A percentile compares a stretch with the other conserved stretches of the same genome.
Conservation (phyloP, 768 basidiomycete genomes). For the Mycena kentingensis region DNA sequence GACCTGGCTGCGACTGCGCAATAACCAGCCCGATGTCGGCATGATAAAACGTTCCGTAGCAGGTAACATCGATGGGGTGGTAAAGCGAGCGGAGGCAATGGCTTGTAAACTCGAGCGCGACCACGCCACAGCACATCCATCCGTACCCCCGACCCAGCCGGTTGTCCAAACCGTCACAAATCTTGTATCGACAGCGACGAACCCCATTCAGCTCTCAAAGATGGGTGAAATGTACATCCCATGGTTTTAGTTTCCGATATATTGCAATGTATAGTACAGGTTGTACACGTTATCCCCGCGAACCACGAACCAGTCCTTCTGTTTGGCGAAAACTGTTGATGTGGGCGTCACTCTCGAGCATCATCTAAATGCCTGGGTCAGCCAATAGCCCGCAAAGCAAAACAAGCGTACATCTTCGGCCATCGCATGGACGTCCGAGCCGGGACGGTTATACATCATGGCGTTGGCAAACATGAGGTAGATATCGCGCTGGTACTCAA, state of each 20-base stretch:
- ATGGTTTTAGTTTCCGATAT: constrained; percentile 64
- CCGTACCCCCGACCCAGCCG: constrained; percentile 45
- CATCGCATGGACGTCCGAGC: constrained; percentile 85
- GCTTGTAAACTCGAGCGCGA: constrained; percentile 87
- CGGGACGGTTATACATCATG: constrained; percentile 93
- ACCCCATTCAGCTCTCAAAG: constrained; percentile 80
- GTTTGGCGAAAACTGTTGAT: constrained; percentile 75
- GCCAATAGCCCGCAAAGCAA: background rate
- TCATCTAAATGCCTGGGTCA: constrained; percentile 53
- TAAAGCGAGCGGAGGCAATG: constrained; percentile 80
- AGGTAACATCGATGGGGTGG: constrained; percentile 65
- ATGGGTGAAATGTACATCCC: constrained; percentile 86
- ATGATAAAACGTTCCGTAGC: constrained; percentile 59
- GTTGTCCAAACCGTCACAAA: constrained; percentile 82
- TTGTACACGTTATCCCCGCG: constrained; percentile 27
- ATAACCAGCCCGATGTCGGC: constrained; percentile 58
- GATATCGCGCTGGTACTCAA: constrained; percentile 89
- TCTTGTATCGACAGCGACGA: constrained; percentile 83
- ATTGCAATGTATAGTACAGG: constrained; percentile 9
- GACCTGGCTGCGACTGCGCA: constrained; percentile 66
- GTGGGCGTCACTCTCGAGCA: constrained; percentile 68
- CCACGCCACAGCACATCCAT: constrained; percentile 44
- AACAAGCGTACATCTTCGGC: constrained; percentile 78
- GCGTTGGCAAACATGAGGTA: constrained; percentile 96
- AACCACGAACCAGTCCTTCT: constrained; percentile 62